Base-by-base conservation (phyloP, 768 basidiomycete genomes). In the Naganishia vishniacii region DNA sequence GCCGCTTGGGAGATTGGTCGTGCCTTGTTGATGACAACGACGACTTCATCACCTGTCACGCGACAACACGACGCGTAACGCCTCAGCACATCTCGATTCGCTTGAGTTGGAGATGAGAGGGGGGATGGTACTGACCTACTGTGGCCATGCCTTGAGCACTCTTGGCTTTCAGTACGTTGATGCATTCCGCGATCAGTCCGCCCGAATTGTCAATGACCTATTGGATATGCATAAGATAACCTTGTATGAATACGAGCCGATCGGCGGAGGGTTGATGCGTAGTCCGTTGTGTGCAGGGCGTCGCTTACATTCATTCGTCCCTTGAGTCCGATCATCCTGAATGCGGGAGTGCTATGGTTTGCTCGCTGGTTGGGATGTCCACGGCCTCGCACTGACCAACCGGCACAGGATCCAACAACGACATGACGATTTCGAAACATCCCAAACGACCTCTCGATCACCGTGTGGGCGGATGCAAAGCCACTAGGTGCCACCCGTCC, bases 201-300 rank as follows among this genome's bases (percentile, higher is more conserved):
- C 94, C 94, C 6, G 94, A 92, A 78, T 98, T 98, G 81, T 98
- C 94, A 77, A 98, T 95, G 68, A 91, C 86, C 89, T 91, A 69
- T 62, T 44, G 53, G 64, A 32, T 16, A 59, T 40, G 53, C 53
- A 56, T 56, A 56, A 56, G 37, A n/a, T n/a, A 0, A 42, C n/a
- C 49, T 31, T 46, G 62, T 45, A 47, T 41, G 23, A 48, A 40
- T 18, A 40, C 32, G 13, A 31, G 31, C 25, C 6, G 31, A 40
- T 4, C 45, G 31, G 34, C 18, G 44, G 42, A 23, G 25, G 37
- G 37, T n/a, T 16, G 34, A 48, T 34, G 26, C 37, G 40, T 45
- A 44, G 32, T 40, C n/a, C n/a, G n/a, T n/a, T n/a, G n/a, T n/a
- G n/a, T n/a, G n/a, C n/a, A n/a, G n/a, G 23, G 62, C 25, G 28